Evolutionary conservation across 2,329 filamentous ascomycete genomes (phyloP).

Genomic region (Aspergillus tubingensis): DNA sequence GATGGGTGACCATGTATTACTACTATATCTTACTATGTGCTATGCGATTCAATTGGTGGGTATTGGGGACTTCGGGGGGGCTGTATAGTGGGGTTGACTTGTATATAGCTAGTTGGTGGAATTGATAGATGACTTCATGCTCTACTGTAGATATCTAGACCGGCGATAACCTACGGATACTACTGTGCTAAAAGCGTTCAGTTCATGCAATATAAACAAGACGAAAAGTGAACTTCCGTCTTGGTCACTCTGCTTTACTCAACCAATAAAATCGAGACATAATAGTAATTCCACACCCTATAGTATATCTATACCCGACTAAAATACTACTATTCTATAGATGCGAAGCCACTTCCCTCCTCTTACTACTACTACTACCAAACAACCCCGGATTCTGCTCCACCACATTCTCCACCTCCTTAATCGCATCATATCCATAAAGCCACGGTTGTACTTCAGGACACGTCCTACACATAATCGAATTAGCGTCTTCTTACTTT

Average conservation of each 20-base stretch:
- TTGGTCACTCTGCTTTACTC: no score
- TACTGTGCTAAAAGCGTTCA: no score
- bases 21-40: neutral
- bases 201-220: no score
- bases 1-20: conserved; percentile 21
- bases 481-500: neutral
- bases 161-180: no score
- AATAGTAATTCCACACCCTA: no score
- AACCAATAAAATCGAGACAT: no score
- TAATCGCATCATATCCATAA: conserved; percentile 64
- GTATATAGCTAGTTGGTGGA: no score
- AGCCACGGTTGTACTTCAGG: conserved; percentile 65
- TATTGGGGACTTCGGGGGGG: neutral
- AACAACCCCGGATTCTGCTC: conserved; percentile 26
- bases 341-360: neutral
- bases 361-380: neutral
- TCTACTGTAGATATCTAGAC: no score
- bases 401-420: conserved; percentile 53
- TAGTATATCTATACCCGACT: no score
- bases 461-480: conserved; percentile 50
- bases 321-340: neutral
- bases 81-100: neutral
- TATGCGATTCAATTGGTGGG: neutral
- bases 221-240: no score
- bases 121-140: no score